Conservation (phyloP, 129 eudicot genomes). For the Artemisia argyi region DNA sequence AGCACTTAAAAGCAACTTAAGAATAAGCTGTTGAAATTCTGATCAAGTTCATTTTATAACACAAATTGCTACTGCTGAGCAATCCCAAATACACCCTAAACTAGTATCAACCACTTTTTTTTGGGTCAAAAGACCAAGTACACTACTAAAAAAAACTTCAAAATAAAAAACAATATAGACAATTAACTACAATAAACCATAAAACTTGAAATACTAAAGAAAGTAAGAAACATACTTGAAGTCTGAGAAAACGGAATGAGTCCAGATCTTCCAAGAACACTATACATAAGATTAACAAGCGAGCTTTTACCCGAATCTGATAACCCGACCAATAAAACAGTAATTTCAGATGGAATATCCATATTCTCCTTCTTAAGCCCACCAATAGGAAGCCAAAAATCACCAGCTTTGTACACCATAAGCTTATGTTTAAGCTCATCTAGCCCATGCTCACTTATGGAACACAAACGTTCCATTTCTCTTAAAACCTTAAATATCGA, state of each 20-base stretch:
- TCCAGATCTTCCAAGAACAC: constrained; percentile 80
- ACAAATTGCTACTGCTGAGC: neutral
- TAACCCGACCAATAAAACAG: constrained; percentile 56
- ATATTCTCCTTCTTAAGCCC: constrained; percentile 71
- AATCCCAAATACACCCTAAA: neutral
- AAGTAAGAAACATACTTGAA: constrained; percentile 40
- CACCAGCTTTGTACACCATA: constrained; percentile 60
- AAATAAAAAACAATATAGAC: neutral
- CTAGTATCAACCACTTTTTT: no score
- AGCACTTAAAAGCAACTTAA: no score
- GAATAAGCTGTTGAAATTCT: no score
- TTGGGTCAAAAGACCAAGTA: no score
- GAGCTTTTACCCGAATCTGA: constrained; percentile 73
- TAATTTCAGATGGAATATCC: constrained; percentile 48
- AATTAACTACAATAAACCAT: neutral
- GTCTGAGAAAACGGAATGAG: constrained; percentile 80
- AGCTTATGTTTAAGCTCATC: constrained; percentile 75
- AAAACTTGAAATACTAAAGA: neutral
- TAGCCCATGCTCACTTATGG: constrained; percentile 54
- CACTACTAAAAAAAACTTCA: no score
- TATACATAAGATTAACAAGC: constrained; percentile 66
- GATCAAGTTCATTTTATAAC: no score
- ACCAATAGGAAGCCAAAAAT: constrained; percentile 78
- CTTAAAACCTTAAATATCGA: constrained; percentile 46
- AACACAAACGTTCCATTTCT: constrained; percentile 70